Evolutionary conservation across 371 early-diverging fungal species (phyloP).

Genomic region (Mucor circinelloides): DNA sequence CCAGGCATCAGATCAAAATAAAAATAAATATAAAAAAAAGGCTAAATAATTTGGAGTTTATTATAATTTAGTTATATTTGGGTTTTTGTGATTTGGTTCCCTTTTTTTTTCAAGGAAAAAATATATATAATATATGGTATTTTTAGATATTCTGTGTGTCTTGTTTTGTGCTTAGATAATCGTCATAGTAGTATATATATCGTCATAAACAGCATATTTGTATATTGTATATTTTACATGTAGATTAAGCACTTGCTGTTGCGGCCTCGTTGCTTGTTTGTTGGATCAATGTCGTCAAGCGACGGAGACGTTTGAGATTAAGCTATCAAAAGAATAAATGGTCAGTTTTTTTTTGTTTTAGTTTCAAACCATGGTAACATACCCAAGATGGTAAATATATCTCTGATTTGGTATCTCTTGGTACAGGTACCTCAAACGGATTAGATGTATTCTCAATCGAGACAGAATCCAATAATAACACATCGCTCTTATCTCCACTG

Average conservation of each 20-base stretch:
- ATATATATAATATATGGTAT: neutral
- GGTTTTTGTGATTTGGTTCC: neutral
- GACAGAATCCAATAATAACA: conserved; percentile 84
- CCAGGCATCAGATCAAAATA: neutral
- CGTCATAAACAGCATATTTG: neutral
- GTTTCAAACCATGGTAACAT: conserved; percentile 2
- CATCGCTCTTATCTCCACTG: conserved; percentile 87
- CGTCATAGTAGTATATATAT: no score
- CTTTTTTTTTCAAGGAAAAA: no score
- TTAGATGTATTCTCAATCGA: conserved; percentile 73
- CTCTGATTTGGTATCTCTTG: conserved; percentile 56
- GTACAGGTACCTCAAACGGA: conserved; percentile 62
- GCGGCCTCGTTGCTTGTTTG: conserved; percentile 7
- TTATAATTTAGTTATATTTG: neutral
- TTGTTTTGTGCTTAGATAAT: neutral
- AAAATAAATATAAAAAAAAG: neutral
- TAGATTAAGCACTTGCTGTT: neutral
- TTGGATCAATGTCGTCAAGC: conserved; percentile 27
- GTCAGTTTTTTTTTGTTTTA: neutral
- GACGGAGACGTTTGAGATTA: conserved; percentile 42
- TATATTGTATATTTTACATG: neutral
- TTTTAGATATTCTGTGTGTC: neutral
- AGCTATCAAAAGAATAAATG: conserved; percentile 10
- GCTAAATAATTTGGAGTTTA: neutral
- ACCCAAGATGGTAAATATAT: conserved; percentile 64